phyloP scores from a whole-genome alignment of 257 asterid species.

The Verbascum thapsus region DNA sequence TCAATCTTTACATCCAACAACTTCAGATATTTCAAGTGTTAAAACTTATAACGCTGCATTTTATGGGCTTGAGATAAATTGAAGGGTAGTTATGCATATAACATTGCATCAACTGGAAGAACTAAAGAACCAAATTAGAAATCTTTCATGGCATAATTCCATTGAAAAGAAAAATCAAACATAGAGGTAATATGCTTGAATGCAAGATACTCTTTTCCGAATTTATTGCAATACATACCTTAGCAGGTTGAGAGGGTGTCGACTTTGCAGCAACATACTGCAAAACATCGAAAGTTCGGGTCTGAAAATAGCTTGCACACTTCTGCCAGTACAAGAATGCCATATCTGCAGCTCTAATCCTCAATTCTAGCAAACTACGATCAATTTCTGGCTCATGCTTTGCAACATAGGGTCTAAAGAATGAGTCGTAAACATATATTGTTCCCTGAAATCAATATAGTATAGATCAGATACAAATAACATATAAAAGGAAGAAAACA shows the following conservation, averaged over 20 bases:
- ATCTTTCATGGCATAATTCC: neutral
- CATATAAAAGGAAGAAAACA: neutral
- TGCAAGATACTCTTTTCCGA: constrained; percentile 2
- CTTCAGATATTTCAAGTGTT: neutral
- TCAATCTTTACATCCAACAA: too few relatives aligned
- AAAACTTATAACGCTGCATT: neutral
- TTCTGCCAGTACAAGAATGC: constrained; percentile 63
- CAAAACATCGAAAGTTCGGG: constrained; percentile 68
- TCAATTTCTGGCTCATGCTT: constrained; percentile 93
- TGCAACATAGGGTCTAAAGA: constrained; percentile 74
- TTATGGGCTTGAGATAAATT: neutral
- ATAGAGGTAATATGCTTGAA: neutral
- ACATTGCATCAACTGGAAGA: neutral
- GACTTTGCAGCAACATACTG: constrained; percentile 81
- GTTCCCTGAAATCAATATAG: constrained; percentile 72
- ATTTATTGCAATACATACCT: constrained; percentile 42
- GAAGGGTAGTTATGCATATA: neutral
- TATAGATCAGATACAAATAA: constrained; percentile 21
- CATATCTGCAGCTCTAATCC: constrained; percentile 80
- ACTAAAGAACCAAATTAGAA: too few relatives aligned
- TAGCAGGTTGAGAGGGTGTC: constrained; percentile 52
- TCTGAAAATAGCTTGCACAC: constrained; percentile 68
- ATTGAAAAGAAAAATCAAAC: constrained; percentile 3
- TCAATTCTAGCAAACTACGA: constrained; percentile 71
- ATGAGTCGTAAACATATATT: constrained; percentile 77